phyloP scores from a whole-genome alignment of 2,329 filamentous ascomycete species.

The Gnomoniopsis sp. region DNA sequence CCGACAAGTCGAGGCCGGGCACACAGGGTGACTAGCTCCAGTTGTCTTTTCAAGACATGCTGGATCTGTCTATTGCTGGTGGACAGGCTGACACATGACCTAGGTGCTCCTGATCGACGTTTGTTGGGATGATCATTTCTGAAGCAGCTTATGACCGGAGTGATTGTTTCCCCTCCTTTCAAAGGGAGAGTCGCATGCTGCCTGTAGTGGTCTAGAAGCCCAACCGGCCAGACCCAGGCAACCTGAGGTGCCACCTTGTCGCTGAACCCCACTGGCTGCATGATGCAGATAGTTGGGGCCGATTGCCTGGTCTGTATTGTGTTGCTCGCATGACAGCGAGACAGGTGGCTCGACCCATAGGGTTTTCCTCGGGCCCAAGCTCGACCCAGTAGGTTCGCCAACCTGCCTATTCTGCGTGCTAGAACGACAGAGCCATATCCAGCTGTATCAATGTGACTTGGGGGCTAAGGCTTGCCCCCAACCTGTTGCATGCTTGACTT shows the following conservation, averaged over 20 bases:
- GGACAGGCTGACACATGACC: not conserved
- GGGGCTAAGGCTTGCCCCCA: too few relatives aligned
- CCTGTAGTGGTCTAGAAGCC: not conserved
- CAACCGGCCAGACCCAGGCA: not conserved
- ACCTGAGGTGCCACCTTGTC: not conserved
- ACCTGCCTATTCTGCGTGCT: not conserved
- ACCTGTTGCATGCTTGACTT: too few relatives aligned
- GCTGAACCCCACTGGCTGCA: not conserved
- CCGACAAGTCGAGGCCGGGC: not conserved
- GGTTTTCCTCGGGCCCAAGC: not conserved
- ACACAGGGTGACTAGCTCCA: not conserved
- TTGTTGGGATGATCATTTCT: not conserved
- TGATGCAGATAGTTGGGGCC: conserved; percentile 5
- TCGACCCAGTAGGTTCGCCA: not conserved
- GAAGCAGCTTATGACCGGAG: not conserved
- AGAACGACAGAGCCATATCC: too few relatives aligned
- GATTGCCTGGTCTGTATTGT: not conserved
- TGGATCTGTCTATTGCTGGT: not conserved
- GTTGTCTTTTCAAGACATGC: not conserved
- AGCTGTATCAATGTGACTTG: too few relatives aligned
- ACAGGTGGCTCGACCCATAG: not conserved
- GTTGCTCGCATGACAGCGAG: not conserved
- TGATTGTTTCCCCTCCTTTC: not conserved
- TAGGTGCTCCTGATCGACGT: not conserved
- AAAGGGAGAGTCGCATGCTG: not conserved